Percentiles rank a stretch among this genome's conserved stretches.
These are phyloP conservation scores for Petunia hybrid DNA, from an alignment of 305 asterid genomes.

Conservation along the genomic window DNA sequence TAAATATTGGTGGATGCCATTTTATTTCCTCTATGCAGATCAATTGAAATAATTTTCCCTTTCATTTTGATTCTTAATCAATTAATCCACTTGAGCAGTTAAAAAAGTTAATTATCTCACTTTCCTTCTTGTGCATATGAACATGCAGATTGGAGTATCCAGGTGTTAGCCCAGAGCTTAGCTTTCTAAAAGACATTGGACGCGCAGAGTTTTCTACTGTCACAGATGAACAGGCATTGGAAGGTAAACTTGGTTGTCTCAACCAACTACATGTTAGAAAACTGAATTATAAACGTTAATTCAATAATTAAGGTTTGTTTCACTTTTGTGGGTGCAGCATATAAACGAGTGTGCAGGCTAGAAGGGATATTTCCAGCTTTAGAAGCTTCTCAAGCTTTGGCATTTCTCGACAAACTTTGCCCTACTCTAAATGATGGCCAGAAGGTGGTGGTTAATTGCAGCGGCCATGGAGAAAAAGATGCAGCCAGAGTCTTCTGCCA, in stretches of 20 bases:
- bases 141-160: constrained; percentile 74
- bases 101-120: no score
- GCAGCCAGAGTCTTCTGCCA: constrained; percentile 44
- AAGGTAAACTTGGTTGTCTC: constrained; percentile 47
- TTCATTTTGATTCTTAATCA: no score
- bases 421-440: constrained; percentile 53
- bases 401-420: constrained; percentile 64
- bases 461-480: constrained; percentile 80
- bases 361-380: constrained; percentile 80
- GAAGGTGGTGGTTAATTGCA: constrained; percentile 70
- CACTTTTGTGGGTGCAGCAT: constrained; percentile 50
- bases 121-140: neutral
- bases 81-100: no score
- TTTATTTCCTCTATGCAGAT: no score
- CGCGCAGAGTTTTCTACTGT: constrained; percentile 66
- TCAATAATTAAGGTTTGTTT: no score
- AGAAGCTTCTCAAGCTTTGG: constrained; percentile 77
- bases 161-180: constrained; percentile 79
- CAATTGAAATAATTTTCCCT: no score
- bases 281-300: neutral
- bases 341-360: constrained; percentile 54
- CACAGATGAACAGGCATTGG: constrained; percentile 73
- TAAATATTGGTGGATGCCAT: no score
- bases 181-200: constrained; percentile 74
- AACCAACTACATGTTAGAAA: neutral